These are phyloP conservation scores for Raffaelea deltoideospora DNA, from an alignment of 2,329 filamentous ascomycete species.

Conservation along the genomic window DNA sequence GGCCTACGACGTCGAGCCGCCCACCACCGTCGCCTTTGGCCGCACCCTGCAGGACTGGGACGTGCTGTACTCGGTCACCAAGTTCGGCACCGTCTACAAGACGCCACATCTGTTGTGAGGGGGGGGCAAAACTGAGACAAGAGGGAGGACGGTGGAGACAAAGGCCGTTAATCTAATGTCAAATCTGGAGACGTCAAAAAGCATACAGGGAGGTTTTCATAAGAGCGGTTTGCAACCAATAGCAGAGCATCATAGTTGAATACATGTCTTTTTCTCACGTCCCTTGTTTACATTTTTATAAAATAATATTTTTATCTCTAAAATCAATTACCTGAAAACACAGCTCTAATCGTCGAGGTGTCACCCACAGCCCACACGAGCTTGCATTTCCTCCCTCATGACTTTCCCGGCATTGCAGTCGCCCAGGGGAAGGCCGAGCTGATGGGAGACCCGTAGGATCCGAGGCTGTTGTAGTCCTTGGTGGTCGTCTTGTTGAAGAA, in stretches of 20 bases:
- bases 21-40: background rate
- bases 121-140: background rate
- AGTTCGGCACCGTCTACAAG: background rate
- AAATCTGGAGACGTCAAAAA: no score
- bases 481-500: slow-evolving; percentile 28
- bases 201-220: no score
- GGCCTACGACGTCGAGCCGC: background rate
- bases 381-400: background rate
- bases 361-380: no score
- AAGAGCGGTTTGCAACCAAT: no score
- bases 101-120: background rate
- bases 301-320: no score
- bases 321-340: no score
- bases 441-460: slow-evolving; percentile 27
- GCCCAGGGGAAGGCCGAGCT: slow-evolving; percentile 30
- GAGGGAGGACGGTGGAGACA: no score
- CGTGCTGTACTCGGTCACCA: background rate
- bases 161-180: no score
- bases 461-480: slow-evolving; percentile 28
- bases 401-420: slow-evolving; percentile 11
- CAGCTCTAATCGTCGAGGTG: no score
- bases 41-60: background rate
- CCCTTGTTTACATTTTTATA: no score
- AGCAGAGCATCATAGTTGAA: no score
- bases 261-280: no score